phyloP scores from a whole-genome alignment of 1,139 yeast species.

The Candida pseudoviswanathii region DNA sequence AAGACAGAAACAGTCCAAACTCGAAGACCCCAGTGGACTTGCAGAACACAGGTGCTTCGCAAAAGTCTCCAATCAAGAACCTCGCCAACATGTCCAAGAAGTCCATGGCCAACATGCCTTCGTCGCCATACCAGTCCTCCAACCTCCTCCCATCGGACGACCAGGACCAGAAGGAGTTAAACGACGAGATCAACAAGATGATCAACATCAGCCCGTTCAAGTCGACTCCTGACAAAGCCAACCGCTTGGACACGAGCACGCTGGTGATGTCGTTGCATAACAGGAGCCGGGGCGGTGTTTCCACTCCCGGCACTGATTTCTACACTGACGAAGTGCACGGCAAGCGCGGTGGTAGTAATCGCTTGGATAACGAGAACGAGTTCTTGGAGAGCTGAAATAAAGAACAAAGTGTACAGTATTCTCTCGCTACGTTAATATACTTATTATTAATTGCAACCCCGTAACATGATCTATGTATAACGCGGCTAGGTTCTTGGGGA shows the following conservation, averaged over 20 bases:
- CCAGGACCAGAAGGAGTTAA: slow-evolving; percentile 6
- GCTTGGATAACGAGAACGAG: background rate
- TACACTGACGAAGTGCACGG: slow-evolving; percentile 19
- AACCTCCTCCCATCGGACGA: slow-evolving; percentile 6
- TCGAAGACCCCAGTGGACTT: slow-evolving; percentile 35
- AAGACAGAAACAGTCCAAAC: slow-evolving; percentile 47
- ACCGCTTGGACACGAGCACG: slow-evolving; percentile 39
- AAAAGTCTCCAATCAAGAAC: slow-evolving; percentile 21
- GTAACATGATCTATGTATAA: too few species aligned
- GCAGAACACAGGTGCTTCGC: slow-evolving; percentile 13
- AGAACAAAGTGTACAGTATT: too few species aligned
- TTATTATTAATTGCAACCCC: too few species aligned
- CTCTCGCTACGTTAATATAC: too few species aligned
- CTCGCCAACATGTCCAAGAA: slow-evolving; percentile 28
- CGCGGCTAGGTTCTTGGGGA: too few species aligned
- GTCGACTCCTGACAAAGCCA: slow-evolving; percentile 37
- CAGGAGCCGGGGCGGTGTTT: slow-evolving; percentile 23
- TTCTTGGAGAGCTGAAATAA: background rate
- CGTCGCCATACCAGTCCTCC: slow-evolving; percentile 32
- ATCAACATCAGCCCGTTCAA: slow-evolving; percentile 12
- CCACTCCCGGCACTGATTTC: slow-evolving; percentile 39
- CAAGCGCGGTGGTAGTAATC: background rate
- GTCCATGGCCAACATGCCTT: slow-evolving; percentile 42
- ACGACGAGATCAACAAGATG: slow-evolving; percentile 12
- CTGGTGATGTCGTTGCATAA: slow-evolving; percentile 30